Evolutionary conservation across 768 basidiomycete genomes (phyloP), one percentile per base, ranked within the genome.

Genomic region (Daedalea quercina): DNA sequence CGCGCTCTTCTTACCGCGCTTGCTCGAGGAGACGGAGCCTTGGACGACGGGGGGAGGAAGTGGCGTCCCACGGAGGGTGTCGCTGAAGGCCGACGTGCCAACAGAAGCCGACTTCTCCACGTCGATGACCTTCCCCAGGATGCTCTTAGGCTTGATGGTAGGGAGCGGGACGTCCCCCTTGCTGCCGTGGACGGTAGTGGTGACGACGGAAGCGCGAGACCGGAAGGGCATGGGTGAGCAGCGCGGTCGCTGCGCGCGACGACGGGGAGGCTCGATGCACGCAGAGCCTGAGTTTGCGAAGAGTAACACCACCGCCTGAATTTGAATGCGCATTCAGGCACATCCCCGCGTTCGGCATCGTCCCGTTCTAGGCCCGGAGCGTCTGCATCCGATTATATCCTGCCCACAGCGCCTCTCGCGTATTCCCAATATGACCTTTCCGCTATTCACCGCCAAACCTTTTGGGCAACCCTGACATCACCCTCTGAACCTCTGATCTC

Each of bases 121-220:
- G 43, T 9, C 25, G 28, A 26, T 3, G 22, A 12, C 31, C 44
- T 34, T 41, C 20, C 37, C 52, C 3, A 17, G 12, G 19, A 17
- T 40, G 11, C 3, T 9, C 44, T 52, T 46, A 2, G 11, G 37
- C 22, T 41, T 48, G 45, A 23, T 34, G n/a, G 31, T 37, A 15
- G 45, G 24, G 28, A 45, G 48, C 17, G 48, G 40, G 20, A 40
- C 31, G 48, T 44, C 47, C 25, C 43, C 3, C 19, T n/a, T 9
- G 34, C 47, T 20, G 37, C 50, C 22, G 43, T 44, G 12, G 52
- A 28, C 31, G 19, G 4, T 44, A 37, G 35, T 52, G 49, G 57
- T 58, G 19, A 52, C 50, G 37, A 61, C 47, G 1, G 60, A 61
- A 9, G 50, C n/a, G n/a, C 57, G 57, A 8, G 60, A 61, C 20